Conservation (phyloP, 148 eudicot species). For the Salicornia ramosissima region DNA sequence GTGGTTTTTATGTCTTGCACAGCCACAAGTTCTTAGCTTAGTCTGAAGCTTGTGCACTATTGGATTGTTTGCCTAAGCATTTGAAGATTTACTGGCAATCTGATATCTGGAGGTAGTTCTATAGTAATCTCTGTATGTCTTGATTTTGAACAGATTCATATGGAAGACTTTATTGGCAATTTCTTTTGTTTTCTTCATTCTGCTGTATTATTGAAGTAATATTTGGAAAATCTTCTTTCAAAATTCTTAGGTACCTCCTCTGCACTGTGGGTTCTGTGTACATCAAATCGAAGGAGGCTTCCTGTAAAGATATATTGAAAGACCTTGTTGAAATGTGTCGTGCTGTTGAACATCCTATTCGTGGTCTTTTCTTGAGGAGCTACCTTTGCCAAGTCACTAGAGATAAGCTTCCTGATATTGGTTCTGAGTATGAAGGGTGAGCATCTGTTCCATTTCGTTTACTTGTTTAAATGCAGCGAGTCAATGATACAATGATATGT, state of each 20-base stretch:
- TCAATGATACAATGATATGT: background rate
- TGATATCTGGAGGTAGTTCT: background rate
- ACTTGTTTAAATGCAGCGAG: background rate
- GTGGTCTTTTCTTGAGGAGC: slow-evolving; percentile 94
- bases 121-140: background rate
- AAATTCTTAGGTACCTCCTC: slow-evolving; percentile 72
- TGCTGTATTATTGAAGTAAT: background rate
- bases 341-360: slow-evolving; percentile 91
- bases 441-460: slow-evolving; percentile 16
- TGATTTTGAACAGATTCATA: background rate
- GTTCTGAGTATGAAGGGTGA: slow-evolving; percentile 82
- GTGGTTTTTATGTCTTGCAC: background rate
- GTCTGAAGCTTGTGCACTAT: background rate
- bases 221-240: slow-evolving; percentile 2
- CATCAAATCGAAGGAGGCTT: slow-evolving; percentile 79
- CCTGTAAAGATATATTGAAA: slow-evolving; percentile 82
- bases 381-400: slow-evolving; percentile 93
- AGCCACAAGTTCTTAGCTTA: background rate
- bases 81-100: background rate
- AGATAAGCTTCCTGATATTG: slow-evolving; percentile 90
- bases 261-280: slow-evolving; percentile 98
- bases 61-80: background rate
- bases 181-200: background rate
- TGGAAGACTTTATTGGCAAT: background rate
- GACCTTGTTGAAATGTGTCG: slow-evolving; percentile 99